A percentile compares a stretch with the other conserved stretches of the same genome.
These are phyloP conservation scores for Acer yangbiense DNA, from an alignment of 345 rosid species.

Conservation along the genomic window DNA sequence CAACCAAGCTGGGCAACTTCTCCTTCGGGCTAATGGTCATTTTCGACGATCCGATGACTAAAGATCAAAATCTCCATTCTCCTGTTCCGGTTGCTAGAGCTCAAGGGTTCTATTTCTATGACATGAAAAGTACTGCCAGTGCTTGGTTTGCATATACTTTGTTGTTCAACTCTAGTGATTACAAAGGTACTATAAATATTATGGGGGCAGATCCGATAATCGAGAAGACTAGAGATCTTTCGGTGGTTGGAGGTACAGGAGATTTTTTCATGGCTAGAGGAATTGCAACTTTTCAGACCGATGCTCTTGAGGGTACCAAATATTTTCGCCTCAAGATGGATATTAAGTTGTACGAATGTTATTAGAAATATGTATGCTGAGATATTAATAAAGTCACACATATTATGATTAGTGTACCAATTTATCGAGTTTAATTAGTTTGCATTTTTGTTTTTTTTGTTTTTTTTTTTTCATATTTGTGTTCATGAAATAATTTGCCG, in stretches of 20 bases:
- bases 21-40: conserved; percentile 52
- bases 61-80: conserved; percentile 45
- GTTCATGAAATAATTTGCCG: too few relatives aligned
- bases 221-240: conserved; percentile 71
- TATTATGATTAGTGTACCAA: too few relatives aligned
- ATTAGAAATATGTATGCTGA: background rate
- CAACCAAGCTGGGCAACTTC: conserved; percentile 44
- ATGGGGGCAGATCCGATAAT: conserved; percentile 67
- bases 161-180: conserved; percentile 59
- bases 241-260: conserved; percentile 78
- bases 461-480: too few relatives aligned
- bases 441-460: too few relatives aligned
- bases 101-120: conserved; percentile 70
- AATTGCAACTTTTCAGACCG: conserved; percentile 60
- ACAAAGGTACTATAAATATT: conserved; percentile 61
- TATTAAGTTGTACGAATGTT: conserved; percentile 36
- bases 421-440: too few relatives aligned
- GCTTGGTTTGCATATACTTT: conserved; percentile 67
- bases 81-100: conserved; percentile 47
- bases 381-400: too few relatives aligned
- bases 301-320: conserved; percentile 47
- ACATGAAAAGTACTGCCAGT: conserved; percentile 42
- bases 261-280: conserved; percentile 88
- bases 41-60: conserved; percentile 61
- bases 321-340: conserved; percentile 63